Conservation (phyloP, 129 eudicot species). For the Logfia minima region DNA sequence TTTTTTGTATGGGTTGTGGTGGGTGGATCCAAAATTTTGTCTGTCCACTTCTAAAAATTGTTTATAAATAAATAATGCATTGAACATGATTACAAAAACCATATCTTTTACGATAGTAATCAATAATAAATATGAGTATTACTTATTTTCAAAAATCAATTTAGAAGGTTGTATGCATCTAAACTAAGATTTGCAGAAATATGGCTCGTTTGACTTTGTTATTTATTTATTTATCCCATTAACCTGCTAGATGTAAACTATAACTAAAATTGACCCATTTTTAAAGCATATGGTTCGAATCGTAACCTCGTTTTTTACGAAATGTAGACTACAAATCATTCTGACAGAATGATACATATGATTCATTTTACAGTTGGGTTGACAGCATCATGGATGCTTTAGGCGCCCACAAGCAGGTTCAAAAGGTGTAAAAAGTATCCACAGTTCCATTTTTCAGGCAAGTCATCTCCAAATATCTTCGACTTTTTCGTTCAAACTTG, state of each 20-base stretch:
- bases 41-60: background rate
- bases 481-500: background rate
- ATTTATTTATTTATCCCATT: too few species aligned
- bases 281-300: background rate
- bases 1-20: background rate
- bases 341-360: background rate
- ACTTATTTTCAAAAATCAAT: too few species aligned
- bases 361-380: constrained; percentile 63
- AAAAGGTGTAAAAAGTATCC: constrained; percentile 46
- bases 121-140: too few species aligned
- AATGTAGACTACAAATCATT: background rate
- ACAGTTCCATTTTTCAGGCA: constrained; percentile 18
- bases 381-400: constrained; percentile 73
- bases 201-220: too few species aligned
- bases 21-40: background rate
- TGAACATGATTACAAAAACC: background rate
- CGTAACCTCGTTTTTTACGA: background rate
- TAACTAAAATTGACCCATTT: background rate
- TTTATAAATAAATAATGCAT: too few species aligned
- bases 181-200: too few species aligned
- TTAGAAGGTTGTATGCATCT: background rate
- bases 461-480: background rate
- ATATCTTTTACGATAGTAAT: background rate
- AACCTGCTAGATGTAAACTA: too few species aligned
- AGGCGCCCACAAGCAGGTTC: constrained; percentile 50